phyloP scores from a whole-genome alignment of 2,329 filamentous ascomycete genomes.

The Scedosporium dehoogii region DNA sequence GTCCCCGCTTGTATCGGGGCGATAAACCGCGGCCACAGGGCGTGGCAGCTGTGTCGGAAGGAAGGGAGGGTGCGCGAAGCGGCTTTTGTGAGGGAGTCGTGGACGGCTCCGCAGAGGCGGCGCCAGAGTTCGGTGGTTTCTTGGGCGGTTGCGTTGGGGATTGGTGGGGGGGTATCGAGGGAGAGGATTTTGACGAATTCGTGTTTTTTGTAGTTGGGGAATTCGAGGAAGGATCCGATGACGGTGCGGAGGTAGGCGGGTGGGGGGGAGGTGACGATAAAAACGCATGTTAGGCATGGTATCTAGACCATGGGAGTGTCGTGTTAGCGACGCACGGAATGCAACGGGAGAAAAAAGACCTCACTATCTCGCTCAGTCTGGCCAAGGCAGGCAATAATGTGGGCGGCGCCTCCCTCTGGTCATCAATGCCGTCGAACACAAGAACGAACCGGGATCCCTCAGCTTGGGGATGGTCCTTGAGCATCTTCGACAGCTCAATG shows the following conservation, averaged over 20 bases:
- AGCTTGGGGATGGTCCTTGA: conserved; percentile 33
- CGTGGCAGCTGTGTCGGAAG: conserved; percentile 59
- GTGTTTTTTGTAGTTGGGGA: conserved; percentile 71
- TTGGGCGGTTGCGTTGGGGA: conserved; percentile 38
- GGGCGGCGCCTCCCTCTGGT: conserved; percentile 66
- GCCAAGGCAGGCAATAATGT: conserved; percentile 75
- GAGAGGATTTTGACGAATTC: conserved; percentile 72
- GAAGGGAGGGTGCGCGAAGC: conserved; percentile 70
- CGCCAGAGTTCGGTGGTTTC: conserved; percentile 63
- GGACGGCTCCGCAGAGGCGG: conserved; percentile 73
- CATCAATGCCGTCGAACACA: conserved; percentile 81
- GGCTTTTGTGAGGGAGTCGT: conserved; percentile 75
- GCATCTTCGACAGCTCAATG: conserved; percentile 58
- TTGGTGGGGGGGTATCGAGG: conserved; percentile 31
- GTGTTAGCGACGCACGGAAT: conserved; percentile 7
- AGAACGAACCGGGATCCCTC: conserved; percentile 57
- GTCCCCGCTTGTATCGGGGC: conserved; percentile 67
- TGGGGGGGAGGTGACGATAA: conserved; percentile 65
- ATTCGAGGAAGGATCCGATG: conserved; percentile 67
- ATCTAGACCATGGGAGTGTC: conserved; percentile 44
- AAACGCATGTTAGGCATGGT: conserved; percentile 63
- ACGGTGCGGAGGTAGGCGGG: conserved; percentile 60
- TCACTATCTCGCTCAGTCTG: conserved; percentile 68
- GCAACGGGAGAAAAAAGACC: conserved; percentile 16
- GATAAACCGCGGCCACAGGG: conserved; percentile 79